Base-by-base conservation (phyloP, 2,329 filamentous ascomycete genomes). In the Diaporthe sp. region DNA sequence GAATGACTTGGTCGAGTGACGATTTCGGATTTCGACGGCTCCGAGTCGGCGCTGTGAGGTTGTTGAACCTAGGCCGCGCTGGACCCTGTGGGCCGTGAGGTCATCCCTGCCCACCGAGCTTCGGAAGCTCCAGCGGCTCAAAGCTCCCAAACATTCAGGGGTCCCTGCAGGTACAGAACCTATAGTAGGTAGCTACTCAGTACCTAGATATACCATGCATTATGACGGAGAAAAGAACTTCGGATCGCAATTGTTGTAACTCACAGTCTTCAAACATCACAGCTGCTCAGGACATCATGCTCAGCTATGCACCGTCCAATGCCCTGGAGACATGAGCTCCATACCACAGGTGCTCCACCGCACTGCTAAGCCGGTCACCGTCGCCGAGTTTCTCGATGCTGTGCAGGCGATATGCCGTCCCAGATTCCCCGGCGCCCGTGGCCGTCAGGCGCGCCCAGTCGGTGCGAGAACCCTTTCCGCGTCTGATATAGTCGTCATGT, bases 341-440 rank as follows among this genome's bases (percentile, higher is more conserved):
- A 76, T 84, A 78, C 81, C 83, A 60, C 81, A 82, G 77, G 83
- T 86, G 39, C 76, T 87, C 53, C 84, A 87, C 78, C 81, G 82
- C 39, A 80, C 79, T 72, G 84, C 85, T 49, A 83, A 81, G 79
- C 84, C 86, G 31, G 86, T 88, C 74, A 74, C 79, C 72, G 60
- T 81, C 57, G 61, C 72, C 76, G 87, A 88, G 79, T 89, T 89
- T 77, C 77, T 80, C 79, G 84, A 91, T 78, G 90, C 88, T 25
- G 77, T 92, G 75, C 85, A 85, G 71, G 87, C 89, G 70, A 84
- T 84, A 76, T 88, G 88, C 78, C 83, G 82, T 39, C 88, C 88
- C 15, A 86, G 88, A n/a, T 90, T 88, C 79, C 87, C 87, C 3
- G 79, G 82, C 34, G 83, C 83, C 25, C 83, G 84, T 57, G 79